phyloP scores from a whole-genome alignment of 2,329 filamentous ascomycete genomes.

The Capronia americana region DNA sequence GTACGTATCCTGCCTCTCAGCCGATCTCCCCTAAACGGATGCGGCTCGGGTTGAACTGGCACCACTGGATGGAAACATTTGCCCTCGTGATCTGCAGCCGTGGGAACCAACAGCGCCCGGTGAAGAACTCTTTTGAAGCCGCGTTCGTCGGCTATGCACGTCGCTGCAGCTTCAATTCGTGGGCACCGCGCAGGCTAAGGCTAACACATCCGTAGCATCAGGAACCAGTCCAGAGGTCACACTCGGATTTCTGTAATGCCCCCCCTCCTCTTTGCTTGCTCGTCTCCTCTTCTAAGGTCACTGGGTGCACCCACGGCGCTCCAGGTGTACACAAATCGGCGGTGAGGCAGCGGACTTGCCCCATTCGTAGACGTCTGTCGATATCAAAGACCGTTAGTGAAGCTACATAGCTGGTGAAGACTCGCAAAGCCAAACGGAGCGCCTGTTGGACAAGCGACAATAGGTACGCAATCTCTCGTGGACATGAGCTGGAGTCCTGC shows the following conservation, averaged over 20 bases:
- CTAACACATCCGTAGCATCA: background rate
- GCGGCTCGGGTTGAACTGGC: slow-evolving; percentile 7
- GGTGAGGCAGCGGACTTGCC: background rate
- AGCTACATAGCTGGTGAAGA: background rate
- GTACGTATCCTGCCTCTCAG: background rate
- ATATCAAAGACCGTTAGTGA: background rate
- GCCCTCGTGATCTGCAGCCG: slow-evolving; percentile 2
- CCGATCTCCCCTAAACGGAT: background rate
- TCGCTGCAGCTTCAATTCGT: slow-evolving; percentile 14
- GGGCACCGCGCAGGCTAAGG: slow-evolving; percentile 15
- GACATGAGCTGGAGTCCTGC: background rate
- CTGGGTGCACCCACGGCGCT: background rate
- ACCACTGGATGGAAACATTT: slow-evolving; percentile 7
- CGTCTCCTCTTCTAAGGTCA: background rate
- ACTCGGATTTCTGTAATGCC: background rate
- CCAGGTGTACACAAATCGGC: background rate
- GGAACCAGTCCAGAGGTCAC: background rate
- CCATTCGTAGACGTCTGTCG: background rate
- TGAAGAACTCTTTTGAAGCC: slow-evolving; percentile 14
- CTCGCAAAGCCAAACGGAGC: background rate
- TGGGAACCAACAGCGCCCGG: background rate
- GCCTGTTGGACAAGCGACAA: background rate
- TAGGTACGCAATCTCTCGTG: background rate
- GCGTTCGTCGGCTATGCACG: slow-evolving; percentile 17
- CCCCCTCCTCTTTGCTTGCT: background rate